A percentile compares a stretch with the other conserved stretches of the same genome.
These are phyloP conservation scores for Lentinus brumalis DNA, from an alignment of 768 basidiomycete genomes.

Conservation along the genomic window DNA sequence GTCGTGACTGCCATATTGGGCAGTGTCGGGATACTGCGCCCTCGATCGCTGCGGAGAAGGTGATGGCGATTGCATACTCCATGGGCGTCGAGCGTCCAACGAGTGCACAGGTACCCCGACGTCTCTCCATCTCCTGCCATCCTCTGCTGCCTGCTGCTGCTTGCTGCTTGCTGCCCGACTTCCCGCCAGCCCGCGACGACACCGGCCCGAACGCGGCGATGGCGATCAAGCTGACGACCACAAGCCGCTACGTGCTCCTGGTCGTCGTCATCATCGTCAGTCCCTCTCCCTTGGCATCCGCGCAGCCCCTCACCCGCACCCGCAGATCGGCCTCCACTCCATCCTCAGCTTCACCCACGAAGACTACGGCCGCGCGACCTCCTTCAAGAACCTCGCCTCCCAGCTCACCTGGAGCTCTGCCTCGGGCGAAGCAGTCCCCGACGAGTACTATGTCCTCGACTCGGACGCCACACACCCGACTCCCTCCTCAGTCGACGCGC, in stretches of 20 bases:
- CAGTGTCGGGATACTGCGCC: too few relatives aligned
- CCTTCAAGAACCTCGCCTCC: conserved; percentile 42
- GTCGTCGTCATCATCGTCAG: conserved; percentile 39
- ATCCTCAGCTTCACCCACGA: conserved; percentile 46
- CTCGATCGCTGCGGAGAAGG: too few relatives aligned
- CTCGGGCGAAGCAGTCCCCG: not conserved
- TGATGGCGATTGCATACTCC: too few relatives aligned
- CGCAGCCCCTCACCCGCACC: not conserved
- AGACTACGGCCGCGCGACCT: conserved; percentile 62
- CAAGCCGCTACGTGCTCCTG: conserved; percentile 41
- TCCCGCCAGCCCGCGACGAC: not conserved
- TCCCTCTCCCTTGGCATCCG: not conserved
- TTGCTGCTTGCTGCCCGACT: not conserved
- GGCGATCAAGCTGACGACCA: conserved; percentile 29
- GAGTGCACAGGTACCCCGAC: too few relatives aligned
- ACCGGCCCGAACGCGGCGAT: not conserved
- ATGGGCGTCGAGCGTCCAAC: too few relatives aligned
- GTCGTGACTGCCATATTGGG: too few relatives aligned
- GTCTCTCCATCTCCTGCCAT: not conserved
- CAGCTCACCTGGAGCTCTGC: conserved; percentile 27
- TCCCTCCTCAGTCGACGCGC: conserved; percentile 20
- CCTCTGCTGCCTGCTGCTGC: not conserved
- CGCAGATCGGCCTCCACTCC: too few relatives aligned
- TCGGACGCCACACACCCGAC: conserved; percentile 1
- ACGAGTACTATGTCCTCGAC: conserved; percentile 1